Conservation (phyloP, 2,329 filamentous ascomycete species). For the Fusarium concolor region DNA sequence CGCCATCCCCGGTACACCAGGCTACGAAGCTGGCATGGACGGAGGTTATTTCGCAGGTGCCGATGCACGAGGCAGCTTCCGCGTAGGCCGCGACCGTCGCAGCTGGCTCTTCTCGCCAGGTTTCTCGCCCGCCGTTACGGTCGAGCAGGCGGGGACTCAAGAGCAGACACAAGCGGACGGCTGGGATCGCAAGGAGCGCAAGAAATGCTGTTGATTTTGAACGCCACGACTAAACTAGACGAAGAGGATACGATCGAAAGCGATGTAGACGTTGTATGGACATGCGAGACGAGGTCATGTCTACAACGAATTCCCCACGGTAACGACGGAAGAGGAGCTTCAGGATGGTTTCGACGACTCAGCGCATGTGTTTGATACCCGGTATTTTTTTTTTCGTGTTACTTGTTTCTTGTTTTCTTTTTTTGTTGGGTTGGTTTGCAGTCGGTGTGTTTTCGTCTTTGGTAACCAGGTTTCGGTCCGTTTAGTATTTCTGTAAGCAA, state of each 20-base stretch:
- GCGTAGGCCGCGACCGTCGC: slow-evolving; percentile 67
- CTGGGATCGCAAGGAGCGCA: slow-evolving; percentile 39
- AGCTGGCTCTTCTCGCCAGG: slow-evolving; percentile 69
- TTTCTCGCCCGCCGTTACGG: slow-evolving; percentile 64
- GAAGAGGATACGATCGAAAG: slow-evolving; percentile 5
- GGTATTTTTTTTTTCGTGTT: slow-evolving; percentile 27
- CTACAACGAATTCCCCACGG: slow-evolving; percentile 18
- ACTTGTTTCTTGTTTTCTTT: slow-evolving; percentile 30
- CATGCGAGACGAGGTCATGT: slow-evolving; percentile 9
- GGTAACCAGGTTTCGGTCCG: slow-evolving; percentile 17
- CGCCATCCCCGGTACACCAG: slow-evolving; percentile 62
- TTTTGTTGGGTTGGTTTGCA: slow-evolving; percentile 18
- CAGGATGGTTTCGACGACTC: slow-evolving; percentile 33
- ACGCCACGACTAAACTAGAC: neutral
- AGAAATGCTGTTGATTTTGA: slow-evolving; percentile 48
- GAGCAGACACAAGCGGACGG: slow-evolving; percentile 43
- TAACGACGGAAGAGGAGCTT: slow-evolving; percentile 21
- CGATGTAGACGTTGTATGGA: slow-evolving; percentile 26
- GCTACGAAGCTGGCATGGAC: slow-evolving; percentile 58
- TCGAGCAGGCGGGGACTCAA: slow-evolving; percentile 57
- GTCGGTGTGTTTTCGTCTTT: slow-evolving; percentile 27
- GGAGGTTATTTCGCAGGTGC: slow-evolving; percentile 64
- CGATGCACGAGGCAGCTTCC: slow-evolving; percentile 63
- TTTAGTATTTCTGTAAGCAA: slow-evolving; percentile 7
- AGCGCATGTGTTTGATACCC: slow-evolving; percentile 47